phyloP scores from a whole-genome alignment of 495 filamentous ascomycete genomes.

The Daldinia loculata region DNA sequence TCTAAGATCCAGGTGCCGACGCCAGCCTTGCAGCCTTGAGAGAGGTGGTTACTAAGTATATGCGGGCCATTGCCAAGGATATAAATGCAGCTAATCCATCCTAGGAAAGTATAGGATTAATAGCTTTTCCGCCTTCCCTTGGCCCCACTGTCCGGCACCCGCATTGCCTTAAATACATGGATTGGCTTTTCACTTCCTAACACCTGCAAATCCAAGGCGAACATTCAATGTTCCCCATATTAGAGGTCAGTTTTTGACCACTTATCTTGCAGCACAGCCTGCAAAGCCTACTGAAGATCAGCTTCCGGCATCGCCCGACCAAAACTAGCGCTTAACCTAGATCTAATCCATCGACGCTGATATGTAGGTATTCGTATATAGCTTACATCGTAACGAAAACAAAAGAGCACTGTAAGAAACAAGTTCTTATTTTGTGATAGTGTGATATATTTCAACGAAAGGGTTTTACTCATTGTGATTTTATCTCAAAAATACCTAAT shows the following conservation, averaged over 20 bases:
- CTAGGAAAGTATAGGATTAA: slow-evolving; percentile 38
- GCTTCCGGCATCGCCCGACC: slow-evolving; percentile 43
- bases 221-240: slow-evolving; percentile 16
- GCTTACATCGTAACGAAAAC: neutral
- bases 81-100: slow-evolving; percentile 6
- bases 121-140: slow-evolving; percentile 21
- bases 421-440: neutral
- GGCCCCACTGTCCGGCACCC: slow-evolving; percentile 9
- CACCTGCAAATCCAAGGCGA: slow-evolving; percentile 35
- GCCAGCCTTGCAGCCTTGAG: slow-evolving; percentile 50
- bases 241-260: slow-evolving; percentile 14
- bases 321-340: slow-evolving; percentile 25
- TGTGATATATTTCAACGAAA: too few relatives aligned
- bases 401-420: neutral
- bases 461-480: too few relatives aligned
- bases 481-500: neutral
- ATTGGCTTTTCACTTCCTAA: slow-evolving; percentile 29
- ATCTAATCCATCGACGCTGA: slow-evolving; percentile 13
- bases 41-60: neutral
- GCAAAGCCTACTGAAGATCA: slow-evolving; percentile 36
- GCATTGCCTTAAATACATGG: slow-evolving; percentile 9
- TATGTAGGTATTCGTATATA: slow-evolving; percentile 1
- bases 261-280: slow-evolving; percentile 24
- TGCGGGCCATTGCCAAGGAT: slow-evolving; percentile 8
- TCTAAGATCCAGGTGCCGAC: slow-evolving; percentile 31